These are phyloP conservation scores for Trypanosoma caninum DNA, from an alignment of 208 protist genomes.

Conservation along the genomic window DNA sequence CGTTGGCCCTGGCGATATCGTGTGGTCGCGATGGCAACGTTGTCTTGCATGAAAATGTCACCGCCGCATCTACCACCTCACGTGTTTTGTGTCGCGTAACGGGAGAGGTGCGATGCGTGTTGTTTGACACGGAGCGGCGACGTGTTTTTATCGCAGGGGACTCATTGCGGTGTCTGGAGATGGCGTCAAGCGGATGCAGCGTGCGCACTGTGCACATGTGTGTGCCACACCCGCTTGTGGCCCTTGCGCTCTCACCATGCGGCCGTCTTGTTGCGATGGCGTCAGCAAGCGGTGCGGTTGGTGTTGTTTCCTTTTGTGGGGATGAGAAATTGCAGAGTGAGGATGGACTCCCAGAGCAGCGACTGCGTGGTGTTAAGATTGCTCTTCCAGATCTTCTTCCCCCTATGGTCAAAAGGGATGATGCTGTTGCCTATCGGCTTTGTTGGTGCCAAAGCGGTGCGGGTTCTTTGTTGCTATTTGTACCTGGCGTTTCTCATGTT, in stretches of 20 bases:
- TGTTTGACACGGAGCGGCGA: slow-evolving; percentile 49
- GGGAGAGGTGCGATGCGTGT: slow-evolving; percentile 69
- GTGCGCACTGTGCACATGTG: slow-evolving; percentile 51
- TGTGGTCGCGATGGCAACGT: slow-evolving; percentile 77
- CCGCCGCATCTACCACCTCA: slow-evolving; percentile 30
- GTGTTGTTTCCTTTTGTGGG: slow-evolving; percentile 26
- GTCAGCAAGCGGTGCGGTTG: slow-evolving; percentile 48
- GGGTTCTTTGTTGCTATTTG: slow-evolving; percentile 37
- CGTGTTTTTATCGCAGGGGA: slow-evolving; percentile 85
- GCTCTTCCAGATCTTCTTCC: slow-evolving; percentile 44
- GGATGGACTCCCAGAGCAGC: background rate
- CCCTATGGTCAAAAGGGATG: slow-evolving; percentile 35
- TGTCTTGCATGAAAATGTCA: slow-evolving; percentile 62
- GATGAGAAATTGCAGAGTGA: background rate
- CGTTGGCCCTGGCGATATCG: slow-evolving; percentile 47
- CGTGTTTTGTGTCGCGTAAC: slow-evolving; percentile 76
- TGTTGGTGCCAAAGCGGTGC: slow-evolving; percentile 41
- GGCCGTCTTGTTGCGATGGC: slow-evolving; percentile 59
- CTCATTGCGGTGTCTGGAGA: slow-evolving; percentile 70
- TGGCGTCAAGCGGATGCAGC: slow-evolving; percentile 36
- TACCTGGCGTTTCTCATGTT: slow-evolving; percentile 46
- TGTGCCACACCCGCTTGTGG: slow-evolving; percentile 62
- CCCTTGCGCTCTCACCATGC: slow-evolving; percentile 66
- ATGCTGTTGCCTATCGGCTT: slow-evolving; percentile 46
- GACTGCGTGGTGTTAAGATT: slow-evolving; percentile 16